These are phyloP conservation scores for Thalia dealbata DNA, from an alignment of 176 grass and related monocot genomes.

Conservation along the genomic window DNA sequence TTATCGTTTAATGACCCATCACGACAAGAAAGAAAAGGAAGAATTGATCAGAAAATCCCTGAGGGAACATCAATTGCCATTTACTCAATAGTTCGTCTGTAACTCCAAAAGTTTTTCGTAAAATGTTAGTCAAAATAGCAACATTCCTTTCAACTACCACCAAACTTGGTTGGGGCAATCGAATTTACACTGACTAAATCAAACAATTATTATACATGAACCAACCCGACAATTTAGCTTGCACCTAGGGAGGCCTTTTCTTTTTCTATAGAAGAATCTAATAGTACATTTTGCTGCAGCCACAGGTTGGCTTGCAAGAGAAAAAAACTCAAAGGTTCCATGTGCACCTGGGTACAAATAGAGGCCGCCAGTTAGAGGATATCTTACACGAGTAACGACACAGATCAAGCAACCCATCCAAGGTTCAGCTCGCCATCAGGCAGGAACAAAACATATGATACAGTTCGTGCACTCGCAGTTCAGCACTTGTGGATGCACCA, in stretches of 20 bases:
- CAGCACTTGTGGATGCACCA: neutral
- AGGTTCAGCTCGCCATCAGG: neutral
- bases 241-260: too few relatives aligned
- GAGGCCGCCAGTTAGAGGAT: neutral
- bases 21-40: neutral
- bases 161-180: neutral
- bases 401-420: neutral
- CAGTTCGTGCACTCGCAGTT: neutral
- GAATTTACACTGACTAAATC: neutral
- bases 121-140: neutral
- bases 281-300: neutral
- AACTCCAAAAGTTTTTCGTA: neutral
- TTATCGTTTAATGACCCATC: neutral
- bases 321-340: neutral
- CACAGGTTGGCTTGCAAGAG: neutral
- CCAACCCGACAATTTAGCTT: neutral
- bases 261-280: neutral
- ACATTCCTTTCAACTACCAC: neutral
- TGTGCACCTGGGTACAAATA: neutral
- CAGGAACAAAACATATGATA: neutral
- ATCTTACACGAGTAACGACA: neutral
- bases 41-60: neutral
- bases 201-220: slow-evolving; percentile 2
- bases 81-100: neutral
- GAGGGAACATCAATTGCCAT: neutral